Evolutionary conservation across 495 filamentous ascomycete genomes (phyloP), one percentile per base, ranked within the genome.

Genomic region (Penicillium salamii): DNA sequence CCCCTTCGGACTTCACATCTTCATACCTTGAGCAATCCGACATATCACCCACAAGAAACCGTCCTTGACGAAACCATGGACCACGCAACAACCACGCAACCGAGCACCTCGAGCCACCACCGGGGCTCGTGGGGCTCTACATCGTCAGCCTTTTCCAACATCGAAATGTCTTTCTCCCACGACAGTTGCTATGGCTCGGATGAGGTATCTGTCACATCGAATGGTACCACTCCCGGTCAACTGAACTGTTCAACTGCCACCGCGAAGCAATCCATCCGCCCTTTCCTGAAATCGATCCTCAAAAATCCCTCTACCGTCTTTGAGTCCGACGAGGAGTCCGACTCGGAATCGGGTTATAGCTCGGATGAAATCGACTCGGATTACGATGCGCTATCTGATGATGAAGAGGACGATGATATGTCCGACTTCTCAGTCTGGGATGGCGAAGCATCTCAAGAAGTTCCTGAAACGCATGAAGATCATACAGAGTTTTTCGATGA

Each of bases 171-270:
- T 8, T 59, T 71, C 31, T 71, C 70, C 20, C 72, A 71, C 7
- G 73, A 75, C 58, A 75, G 71, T 46, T 74, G 70, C 46, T 76
- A 73, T 56, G 68, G 67, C 43, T 76, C 73, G 13, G 73, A 76
- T 51, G 71, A 72, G 48, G 51, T 69, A 15, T 75, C 73, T 12
- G 59, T 67, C 46, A 54, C 64, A 11, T 70, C 70, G n/a, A 65
- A 50, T 18, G 60, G 55, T 42, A 50, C 66, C 17, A 52, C 56
- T 3, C 56, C 63, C 21, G 42, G 54, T 13, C 50, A 61, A 13
- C 58, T 62, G 21, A 58, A 49, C 42, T 52, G 44, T 17, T 50
- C 61, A 18, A 59, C 63, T 17, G 47, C 32, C 12, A 31, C 49
- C 15, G 39, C 46, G 39, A 57, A 53, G 11, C 46, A 61, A 41